A percentile compares a stretch with the other conserved stretches of the same genome.
These are phyloP conservation scores for Vigna mungo DNA, from an alignment of 306 rosid species.

Conservation along the genomic window DNA sequence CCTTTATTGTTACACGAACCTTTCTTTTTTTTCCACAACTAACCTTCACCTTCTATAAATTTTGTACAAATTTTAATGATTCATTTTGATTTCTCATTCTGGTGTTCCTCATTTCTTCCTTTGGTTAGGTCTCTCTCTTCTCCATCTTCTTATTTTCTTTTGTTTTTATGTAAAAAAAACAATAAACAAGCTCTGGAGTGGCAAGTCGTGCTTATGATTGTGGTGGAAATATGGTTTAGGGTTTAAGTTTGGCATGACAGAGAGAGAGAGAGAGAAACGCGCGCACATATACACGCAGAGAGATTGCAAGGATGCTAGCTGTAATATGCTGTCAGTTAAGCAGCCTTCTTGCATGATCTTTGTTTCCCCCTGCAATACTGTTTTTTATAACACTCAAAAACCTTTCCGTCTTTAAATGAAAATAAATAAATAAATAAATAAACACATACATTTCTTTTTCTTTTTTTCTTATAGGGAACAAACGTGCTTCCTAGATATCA, in stretches of 20 bases:
- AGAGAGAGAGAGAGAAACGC: slow-evolving; percentile 44
- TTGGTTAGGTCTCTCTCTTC: not conserved
- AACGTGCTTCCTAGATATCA: slow-evolving; percentile 79
- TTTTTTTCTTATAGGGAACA: slow-evolving; percentile 56
- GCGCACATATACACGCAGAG: not conserved
- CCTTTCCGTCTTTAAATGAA: not conserved
- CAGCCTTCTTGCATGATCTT: slow-evolving; percentile 97
- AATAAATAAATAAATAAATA: not conserved
- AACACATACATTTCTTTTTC: not conserved
- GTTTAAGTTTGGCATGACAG: slow-evolving; percentile 61
- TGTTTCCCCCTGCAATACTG: not conserved
- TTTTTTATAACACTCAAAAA: slow-evolving; percentile 20
- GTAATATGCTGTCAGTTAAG: slow-evolving; percentile 90
- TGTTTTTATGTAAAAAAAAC: not conserved
- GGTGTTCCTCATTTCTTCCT: not conserved
- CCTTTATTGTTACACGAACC: not conserved
- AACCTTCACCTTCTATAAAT: not conserved
- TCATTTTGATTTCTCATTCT: not conserved
- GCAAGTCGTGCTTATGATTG: slow-evolving; percentile 60
- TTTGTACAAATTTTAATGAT: not conserved
- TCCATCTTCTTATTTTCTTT: not conserved
- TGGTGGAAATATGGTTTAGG: slow-evolving; percentile 63
- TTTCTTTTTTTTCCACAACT: not conserved
- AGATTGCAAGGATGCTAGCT: slow-evolving; percentile 79
- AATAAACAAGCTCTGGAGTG: slow-evolving; percentile 35